A percentile compares a stretch with the other conserved stretches of the same genome.
These are phyloP conservation scores for Dioszegia aurantiaca DNA, from an alignment of 768 basidiomycete species.

Conservation along the genomic window DNA sequence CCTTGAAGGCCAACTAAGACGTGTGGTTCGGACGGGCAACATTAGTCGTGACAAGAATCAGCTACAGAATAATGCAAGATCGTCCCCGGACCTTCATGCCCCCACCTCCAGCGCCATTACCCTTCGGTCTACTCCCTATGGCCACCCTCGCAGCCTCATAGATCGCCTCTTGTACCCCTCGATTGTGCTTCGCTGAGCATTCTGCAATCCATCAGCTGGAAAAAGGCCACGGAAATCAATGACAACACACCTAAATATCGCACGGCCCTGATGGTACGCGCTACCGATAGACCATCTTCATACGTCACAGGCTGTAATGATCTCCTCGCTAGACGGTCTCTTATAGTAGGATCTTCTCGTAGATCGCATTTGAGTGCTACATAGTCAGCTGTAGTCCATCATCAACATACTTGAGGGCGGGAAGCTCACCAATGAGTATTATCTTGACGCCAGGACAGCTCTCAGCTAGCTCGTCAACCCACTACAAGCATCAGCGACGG, in stretches of 20 bases:
- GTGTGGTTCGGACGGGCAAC: neutral
- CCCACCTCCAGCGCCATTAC: slow-evolving; percentile 27
- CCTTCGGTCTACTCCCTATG: slow-evolving; percentile 33
- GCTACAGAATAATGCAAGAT: slow-evolving; percentile 26
- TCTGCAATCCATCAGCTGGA: too few species aligned
- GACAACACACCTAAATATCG: slow-evolving; percentile 77
- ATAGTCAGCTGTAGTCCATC: neutral
- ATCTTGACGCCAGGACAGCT: slow-evolving; percentile 96
- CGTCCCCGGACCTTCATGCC: slow-evolving; percentile 13
- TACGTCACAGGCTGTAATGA: slow-evolving; percentile 76
- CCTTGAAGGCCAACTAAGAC: too few species aligned
- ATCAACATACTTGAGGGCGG: slow-evolving; percentile 8
- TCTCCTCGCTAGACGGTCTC: slow-evolving; percentile 69
- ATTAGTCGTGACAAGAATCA: neutral
- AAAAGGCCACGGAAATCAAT: too few species aligned
- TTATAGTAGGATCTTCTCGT: slow-evolving; percentile 72
- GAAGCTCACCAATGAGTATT: slow-evolving; percentile 76
- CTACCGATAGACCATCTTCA: slow-evolving; percentile 75
- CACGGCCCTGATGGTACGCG: slow-evolving; percentile 56
- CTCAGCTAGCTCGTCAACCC: slow-evolving; percentile 84
- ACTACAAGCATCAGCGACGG: slow-evolving; percentile 57
- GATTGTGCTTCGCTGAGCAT: slow-evolving; percentile 95
- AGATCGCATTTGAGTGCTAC: slow-evolving; percentile 93
- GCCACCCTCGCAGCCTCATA: slow-evolving; percentile 61
- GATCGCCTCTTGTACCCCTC: slow-evolving; percentile 90